Evolutionary conservation across 352 stramenopile species (phyloP), one percentile per base, ranked within the genome.

Genomic region (Phytophthora palmivora): DNA sequence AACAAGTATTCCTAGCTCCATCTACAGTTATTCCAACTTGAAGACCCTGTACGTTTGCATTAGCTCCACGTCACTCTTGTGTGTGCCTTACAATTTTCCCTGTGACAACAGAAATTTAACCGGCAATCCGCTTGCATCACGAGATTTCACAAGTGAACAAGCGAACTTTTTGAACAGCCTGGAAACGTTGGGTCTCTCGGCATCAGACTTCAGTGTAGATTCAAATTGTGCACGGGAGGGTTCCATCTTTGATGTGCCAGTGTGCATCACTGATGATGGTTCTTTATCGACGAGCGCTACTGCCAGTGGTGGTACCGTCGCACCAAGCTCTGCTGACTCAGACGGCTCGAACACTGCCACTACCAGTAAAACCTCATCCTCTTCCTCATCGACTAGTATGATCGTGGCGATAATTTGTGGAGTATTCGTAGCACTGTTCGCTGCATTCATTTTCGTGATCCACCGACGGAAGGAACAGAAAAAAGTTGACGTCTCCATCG

Each of bases 1-100:
- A 49, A 78, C 74, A 3, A 72, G 59, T 6, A 76, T 90, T 30
- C 81, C 81, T 4, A 36, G 34, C n/a, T 48, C 58, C 3, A 66
- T 90, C 10, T 90, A 87, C 67, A 57, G 58, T 4, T 72, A 86
- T 67, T 45, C 69, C 11, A 72, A 63, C 3, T 72, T 90, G 28
- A 60, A 73, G 43, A 56, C 58, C 24, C 55, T 90, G 22, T 79
- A 86, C 61, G 67, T 55, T 39, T 22, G 12, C 12, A 16, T 36
- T n/a, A 14, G 2, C 16, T 30, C 16, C 21, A 15, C 12, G 8
- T 22, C 33, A 14, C 30, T 14, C 2, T 32, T 57, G 18, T 16
- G 21, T 12, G 22, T 47, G 16, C 19, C 34, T 57, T 16, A 57
- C 16, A n/a, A 28, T 19, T 41, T 0, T 49, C 32, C n/a, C 4